Evolutionary conservation across 306 rosid species (phyloP).

Genomic region (Crotalaria pallida): DNA sequence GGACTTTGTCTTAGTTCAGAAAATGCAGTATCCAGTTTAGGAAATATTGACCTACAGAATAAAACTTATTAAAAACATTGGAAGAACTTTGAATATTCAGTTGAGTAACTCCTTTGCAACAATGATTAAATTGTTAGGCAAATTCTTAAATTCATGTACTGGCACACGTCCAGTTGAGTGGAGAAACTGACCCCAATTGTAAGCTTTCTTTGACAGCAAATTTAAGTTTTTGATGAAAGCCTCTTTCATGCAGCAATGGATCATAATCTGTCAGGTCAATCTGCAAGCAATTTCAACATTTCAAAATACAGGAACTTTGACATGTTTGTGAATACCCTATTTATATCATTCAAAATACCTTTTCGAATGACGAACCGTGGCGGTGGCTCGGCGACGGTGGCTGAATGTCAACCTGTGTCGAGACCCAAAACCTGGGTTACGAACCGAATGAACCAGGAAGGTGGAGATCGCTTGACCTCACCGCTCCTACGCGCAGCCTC

Average conservation of each 20-base stretch:
- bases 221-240: constrained; percentile 71
- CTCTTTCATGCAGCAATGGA: constrained; percentile 74
- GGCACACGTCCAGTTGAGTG: constrained; percentile 21
- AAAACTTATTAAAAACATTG: constrained; percentile 4
- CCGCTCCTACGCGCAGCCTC: no score
- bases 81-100: constrained; percentile 12
- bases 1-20: constrained; percentile 33
- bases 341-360: constrained; percentile 8
- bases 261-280: constrained; percentile 53
- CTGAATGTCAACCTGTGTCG: no score
- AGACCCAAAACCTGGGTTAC: no score
- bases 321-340: background rate
- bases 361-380: no score
- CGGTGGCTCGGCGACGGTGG: no score
- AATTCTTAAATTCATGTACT: constrained; percentile 10
- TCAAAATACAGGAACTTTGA: constrained; percentile 7
- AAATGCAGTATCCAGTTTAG: constrained; percentile 30
- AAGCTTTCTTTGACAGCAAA: constrained; percentile 63
- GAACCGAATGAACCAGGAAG: no score
- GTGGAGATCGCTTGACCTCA: no score
- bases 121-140: constrained; percentile 3
- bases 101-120: background rate
- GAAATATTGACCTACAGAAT: constrained; percentile 44
- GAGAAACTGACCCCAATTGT: constrained; percentile 44
- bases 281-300: constrained; percentile 45